Conservation (phyloP, 169 alveolate genomes). For the Plasmodium ovale region DNA sequence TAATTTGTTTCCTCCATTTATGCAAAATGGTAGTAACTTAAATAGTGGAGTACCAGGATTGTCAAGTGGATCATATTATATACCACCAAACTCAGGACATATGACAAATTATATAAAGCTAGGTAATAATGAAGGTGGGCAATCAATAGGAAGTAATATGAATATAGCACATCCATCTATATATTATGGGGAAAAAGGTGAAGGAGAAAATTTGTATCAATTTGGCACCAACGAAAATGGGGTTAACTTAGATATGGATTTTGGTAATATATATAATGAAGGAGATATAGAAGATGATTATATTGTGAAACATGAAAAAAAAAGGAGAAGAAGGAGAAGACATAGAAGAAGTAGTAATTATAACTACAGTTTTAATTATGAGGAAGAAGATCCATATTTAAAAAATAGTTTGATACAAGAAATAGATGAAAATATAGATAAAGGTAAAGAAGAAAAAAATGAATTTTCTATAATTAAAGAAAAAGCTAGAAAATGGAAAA, state of each 20-base stretch:
- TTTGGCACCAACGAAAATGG: constrained; percentile 10
- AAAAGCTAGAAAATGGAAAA: constrained; percentile 90
- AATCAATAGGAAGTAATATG: not conserved
- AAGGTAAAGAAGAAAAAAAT: not conserved
- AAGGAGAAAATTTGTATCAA: constrained; percentile 3
- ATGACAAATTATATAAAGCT: constrained; percentile 2
- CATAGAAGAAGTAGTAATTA: too few relatives aligned
- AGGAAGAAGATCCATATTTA: too few relatives aligned
- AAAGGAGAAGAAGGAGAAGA: not conserved
- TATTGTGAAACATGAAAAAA: not conserved
- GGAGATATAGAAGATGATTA: constrained; percentile 18
- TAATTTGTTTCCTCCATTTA: constrained; percentile 8
- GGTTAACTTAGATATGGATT: not conserved
- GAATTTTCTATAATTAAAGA: constrained; percentile 53
- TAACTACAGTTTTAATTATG: too few relatives aligned
- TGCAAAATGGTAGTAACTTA: not conserved
- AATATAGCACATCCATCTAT: too few relatives aligned
- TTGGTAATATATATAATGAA: not conserved
- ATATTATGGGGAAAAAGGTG: too few relatives aligned
- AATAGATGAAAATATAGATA: too few relatives aligned
- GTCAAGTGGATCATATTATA: not conserved
- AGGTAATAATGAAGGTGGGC: constrained; percentile 4
- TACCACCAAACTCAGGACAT: constrained; percentile 7
- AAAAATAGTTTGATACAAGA: too few relatives aligned
- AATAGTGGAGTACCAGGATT: not conserved